Evolutionary conservation across 2,329 filamentous ascomycete genomes (phyloP).

Genomic region (Akanthomyces dipterigenus): DNA sequence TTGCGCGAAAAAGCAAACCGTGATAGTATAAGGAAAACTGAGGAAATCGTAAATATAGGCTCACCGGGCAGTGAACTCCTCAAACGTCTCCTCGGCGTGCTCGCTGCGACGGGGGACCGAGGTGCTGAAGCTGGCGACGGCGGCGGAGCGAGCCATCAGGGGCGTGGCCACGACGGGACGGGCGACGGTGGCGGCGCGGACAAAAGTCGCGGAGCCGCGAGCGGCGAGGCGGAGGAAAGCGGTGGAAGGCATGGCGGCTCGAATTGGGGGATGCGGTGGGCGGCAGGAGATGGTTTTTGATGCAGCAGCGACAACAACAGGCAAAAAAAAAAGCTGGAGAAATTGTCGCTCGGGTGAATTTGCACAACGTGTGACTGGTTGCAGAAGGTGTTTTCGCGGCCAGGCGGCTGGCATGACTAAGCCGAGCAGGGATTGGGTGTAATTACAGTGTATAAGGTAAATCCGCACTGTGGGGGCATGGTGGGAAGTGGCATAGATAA

Average conservation of each 20-base stretch:
- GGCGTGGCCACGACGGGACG: constrained; percentile 48
- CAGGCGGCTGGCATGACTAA: constrained; percentile 27
- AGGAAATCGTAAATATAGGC: constrained; percentile 21
- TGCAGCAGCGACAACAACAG: too few species aligned
- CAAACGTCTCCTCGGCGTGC: constrained; percentile 94
- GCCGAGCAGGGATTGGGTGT: constrained; percentile 16
- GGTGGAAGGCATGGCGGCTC: constrained; percentile 54
- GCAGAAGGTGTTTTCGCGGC: constrained; percentile 25
- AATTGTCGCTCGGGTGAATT: constrained; percentile 9
- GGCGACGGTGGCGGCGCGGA: constrained; percentile 54
- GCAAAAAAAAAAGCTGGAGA: constrained; percentile 6
- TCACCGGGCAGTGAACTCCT: constrained; percentile 98
- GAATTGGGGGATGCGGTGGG: constrained; percentile 17
- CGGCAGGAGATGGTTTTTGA: constrained; percentile 14
- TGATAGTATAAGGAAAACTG: background rate
- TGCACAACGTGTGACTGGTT: constrained; percentile 19
- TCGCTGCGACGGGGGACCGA: constrained; percentile 46
- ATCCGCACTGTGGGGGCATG: background rate
- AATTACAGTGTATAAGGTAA: constrained; percentile 23
- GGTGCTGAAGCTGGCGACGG: constrained; percentile 56
- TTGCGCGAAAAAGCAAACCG: background rate
- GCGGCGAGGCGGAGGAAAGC: constrained; percentile 64
- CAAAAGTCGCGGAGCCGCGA: constrained; percentile 58
- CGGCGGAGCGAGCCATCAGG: constrained; percentile 48
- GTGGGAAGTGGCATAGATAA: too few species aligned